Evolutionary conservation across 169 alveolate genomes (phyloP).

Genomic region (Prorocentrum cordatum): DNA sequence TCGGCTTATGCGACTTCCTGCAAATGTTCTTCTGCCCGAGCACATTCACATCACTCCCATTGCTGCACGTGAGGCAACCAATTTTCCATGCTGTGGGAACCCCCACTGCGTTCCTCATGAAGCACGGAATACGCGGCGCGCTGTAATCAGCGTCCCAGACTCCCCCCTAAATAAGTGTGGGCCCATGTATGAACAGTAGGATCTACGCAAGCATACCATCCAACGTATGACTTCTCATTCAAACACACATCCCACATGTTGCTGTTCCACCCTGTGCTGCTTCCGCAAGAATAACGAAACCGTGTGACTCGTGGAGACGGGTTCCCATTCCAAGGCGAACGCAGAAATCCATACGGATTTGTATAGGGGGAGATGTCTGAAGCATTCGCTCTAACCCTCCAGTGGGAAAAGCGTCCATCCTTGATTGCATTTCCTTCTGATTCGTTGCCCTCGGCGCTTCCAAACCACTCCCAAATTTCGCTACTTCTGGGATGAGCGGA

Average conservation of each 20-base stretch:
- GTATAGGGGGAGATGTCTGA: too few species aligned
- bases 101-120: not conserved
- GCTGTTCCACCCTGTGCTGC: not conserved
- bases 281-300: not conserved
- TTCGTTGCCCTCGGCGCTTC: too few species aligned
- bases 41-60: not conserved
- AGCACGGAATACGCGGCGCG: not conserved
- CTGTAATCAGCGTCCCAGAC: not conserved
- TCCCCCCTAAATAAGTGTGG: not conserved
- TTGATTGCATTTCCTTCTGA: too few species aligned
- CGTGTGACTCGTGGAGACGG: slow-evolving; percentile 6
- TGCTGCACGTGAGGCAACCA: not conserved
- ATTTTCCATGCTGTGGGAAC: not conserved
- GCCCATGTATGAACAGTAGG: slow-evolving; percentile 18
- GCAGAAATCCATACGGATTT: not conserved
- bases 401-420: too few species aligned
- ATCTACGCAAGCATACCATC: slow-evolving; percentile 23
- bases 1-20: not conserved
- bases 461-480: too few species aligned
- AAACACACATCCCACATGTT: not conserved
- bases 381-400: too few species aligned
- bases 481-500: too few species aligned
- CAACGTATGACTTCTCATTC: not conserved
- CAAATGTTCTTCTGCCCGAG: not conserved
- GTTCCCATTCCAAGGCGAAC: slow-evolving; percentile 16